Evolutionary conservation across 352 stramenopile species (phyloP), one percentile per base, ranked within the genome.

Genomic region (Phytopythium aichiense): DNA sequence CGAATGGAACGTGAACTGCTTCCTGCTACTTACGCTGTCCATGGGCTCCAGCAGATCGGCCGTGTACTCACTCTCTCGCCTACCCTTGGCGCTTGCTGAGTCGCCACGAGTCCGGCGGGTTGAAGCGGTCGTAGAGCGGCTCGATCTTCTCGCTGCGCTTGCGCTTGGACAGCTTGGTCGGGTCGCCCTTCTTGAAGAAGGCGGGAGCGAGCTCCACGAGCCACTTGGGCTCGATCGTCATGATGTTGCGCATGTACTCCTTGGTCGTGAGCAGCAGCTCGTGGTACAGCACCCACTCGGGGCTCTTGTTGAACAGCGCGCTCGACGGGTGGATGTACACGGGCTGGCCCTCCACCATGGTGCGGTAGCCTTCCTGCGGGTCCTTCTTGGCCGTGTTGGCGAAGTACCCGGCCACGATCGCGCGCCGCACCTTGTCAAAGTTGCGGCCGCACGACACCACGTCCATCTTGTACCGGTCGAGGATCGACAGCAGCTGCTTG

Each of bases 231-330:
- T 99, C 97, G 76, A 99, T 99, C 8, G 97, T 96, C 94, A 99
- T 98, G 60, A 99, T 96, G 68, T 99, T 99, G 63, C 97, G 89
- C 98, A 99, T 99, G 82, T 99, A 99, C 69, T 99, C 98, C 68
- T 96, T 96, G 16, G 88, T 94, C n/a, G 87, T 95, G 64, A 96
- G 77, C 61, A 93, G 94, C 37, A 99, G 84, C 59, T 99, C 97
- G 74, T 99, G 96, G 77, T 99, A 99, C 40, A 99, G 88, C 31
- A 96, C 82, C 89, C 96, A 99, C 72, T 99, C 96, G 0, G 97
- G 97, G 64, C 97, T 98, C 76, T 99, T 99, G 77, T 99, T 98
- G 76, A 99, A 99, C 38, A 99, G 67, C 15, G 97, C 91, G 48
- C 91, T 99, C 22, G 91, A 98, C 46, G 97, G 97, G 71, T 99